Base-by-base conservation (phyloP, 805 yeast species). In the Saccharomycopsis sp. region DNA sequence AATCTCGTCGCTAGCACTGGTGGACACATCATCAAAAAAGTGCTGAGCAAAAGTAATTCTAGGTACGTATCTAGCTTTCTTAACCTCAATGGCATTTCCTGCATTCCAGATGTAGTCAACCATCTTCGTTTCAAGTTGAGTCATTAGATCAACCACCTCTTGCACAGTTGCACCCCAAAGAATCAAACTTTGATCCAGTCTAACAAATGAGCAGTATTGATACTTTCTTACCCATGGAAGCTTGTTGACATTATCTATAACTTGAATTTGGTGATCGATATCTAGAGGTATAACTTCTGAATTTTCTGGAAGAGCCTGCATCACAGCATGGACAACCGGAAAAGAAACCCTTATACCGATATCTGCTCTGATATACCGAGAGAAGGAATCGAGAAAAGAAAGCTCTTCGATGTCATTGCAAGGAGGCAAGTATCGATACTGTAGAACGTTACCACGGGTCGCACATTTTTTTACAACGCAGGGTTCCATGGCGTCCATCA, bases 181-280 rank as follows among this genome's bases (percentile, higher is more conserved):
- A 16, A 44, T 18, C 7, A 44, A 18, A 44, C 21, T 44, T 4
- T 44, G 18, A 7, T 44, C 48, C 18, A 16, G 21, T 16, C 48
- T n/a, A 18, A 44, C 48, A 44, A 44, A 44, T 12, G 48, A 12
- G 16, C 48, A 44, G 48, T 44, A 44, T 44, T 44, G 48, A 44
- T 44, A 44, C 16, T 44, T 44, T 16, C 48, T n/a, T 5, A 44
- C 48, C 48, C 48, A 44, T 16, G 48, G 48, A 12, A 44, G 12
- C 21, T 44, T 44, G 16, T 44, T 18, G 8, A 44, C 18, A 44
- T 18, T 12, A 44, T 44, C 48, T 16, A 44, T 44, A 18, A 44
- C 21, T 44, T 44, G 48, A 44, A 44, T 44, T 12, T 44, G 48
- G 16, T 44, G 48, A 44, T 44, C 48, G 16, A n/a, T 44, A 12